A percentile compares a stretch with the other conserved stretches of the same genome.
Conservation (phyloP, 495 filamentous ascomycete genomes). For the Ascobolus immersus region DNA sequence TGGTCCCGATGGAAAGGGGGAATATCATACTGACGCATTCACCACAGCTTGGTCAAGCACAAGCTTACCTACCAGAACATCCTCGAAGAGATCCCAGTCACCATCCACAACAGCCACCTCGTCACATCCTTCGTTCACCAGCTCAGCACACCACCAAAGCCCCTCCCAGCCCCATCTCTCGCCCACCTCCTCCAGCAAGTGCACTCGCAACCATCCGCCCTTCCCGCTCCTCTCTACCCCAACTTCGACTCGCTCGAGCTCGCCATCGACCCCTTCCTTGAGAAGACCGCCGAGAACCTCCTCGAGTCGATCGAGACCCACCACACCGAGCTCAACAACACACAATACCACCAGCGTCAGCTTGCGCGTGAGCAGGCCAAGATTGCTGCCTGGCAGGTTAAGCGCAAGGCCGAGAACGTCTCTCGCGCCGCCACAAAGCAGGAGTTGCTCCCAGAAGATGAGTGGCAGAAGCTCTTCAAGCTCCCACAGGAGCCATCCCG, state of each 20-base stretch:
- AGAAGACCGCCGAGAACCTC: constrained; percentile 88
- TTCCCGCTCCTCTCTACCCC: constrained; percentile 42
- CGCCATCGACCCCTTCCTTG: constrained; percentile 90
- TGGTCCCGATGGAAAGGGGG: constrained; percentile 4
- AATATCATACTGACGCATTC: constrained; percentile 15
- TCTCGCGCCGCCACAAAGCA: constrained; percentile 67
- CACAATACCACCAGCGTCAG: constrained; percentile 91
- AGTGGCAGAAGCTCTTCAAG: constrained; percentile 96
- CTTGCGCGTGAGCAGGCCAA: constrained; percentile 88
- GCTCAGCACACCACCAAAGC: constrained; percentile 34
- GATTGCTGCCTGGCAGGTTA: constrained; percentile 82
- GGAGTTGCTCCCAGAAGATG: constrained; percentile 69
- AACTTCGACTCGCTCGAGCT: constrained; percentile 73
- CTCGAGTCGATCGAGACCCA: constrained; percentile 91
- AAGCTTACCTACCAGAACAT: constrained; percentile 86
- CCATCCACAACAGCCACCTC: constrained; percentile 90
- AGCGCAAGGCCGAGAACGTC: constrained; percentile 85
- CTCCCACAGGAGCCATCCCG: constrained; percentile 78
- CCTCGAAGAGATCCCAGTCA: constrained; percentile 69
- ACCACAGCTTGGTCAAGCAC: constrained; percentile 56
- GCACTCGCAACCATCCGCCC: constrained; percentile 13
- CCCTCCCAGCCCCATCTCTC: constrained; percentile 22
- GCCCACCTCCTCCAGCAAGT: constrained; percentile 8
- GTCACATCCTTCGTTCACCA: constrained; percentile 87
- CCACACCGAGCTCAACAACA: constrained; percentile 96